A percentile compares a stretch with the other conserved stretches of the same genome.
Evolutionary conservation across 2,329 filamentous ascomycete species (phyloP).

Genomic region (Talaromyces pinophilus): DNA sequence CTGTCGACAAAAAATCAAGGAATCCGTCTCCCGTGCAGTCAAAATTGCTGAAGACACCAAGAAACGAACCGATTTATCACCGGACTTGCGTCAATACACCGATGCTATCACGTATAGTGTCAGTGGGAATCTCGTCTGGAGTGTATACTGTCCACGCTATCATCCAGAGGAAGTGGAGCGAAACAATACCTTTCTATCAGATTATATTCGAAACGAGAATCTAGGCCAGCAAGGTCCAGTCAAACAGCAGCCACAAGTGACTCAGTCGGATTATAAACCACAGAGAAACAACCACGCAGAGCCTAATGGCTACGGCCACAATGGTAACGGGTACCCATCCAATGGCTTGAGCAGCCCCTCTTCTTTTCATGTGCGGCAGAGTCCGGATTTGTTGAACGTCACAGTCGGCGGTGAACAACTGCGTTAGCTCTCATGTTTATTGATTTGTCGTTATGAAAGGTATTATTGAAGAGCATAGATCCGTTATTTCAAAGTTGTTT

Average conservation of each 20-base stretch:
- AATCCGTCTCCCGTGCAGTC: conserved; percentile 27
- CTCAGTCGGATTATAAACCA: neutral
- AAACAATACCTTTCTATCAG: conserved; percentile 3
- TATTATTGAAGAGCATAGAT: neutral
- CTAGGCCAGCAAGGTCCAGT: neutral
- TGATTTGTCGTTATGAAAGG: neutral
- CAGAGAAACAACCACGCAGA: neutral
- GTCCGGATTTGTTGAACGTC: neutral
- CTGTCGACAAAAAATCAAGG: conserved; percentile 29
- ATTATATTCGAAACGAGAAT: neutral
- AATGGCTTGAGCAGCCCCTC: neutral
- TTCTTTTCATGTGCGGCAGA: conserved; percentile 1
- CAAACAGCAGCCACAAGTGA: neutral
- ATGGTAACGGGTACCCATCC: neutral
- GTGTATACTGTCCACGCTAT: conserved; percentile 40
- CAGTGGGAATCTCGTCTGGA: conserved; percentile 42
- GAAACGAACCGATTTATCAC: conserved; percentile 25
- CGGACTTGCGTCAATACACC: conserved; percentile 33
- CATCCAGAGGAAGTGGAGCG: conserved; percentile 19
- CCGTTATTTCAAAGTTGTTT: neutral
- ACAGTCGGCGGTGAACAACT: neutral
- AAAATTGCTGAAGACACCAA: conserved; percentile 26
- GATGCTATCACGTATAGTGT: conserved; percentile 35
- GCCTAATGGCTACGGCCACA: neutral
- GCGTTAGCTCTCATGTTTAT: neutral